These are phyloP conservation scores for Oryza meyeriana DNA, from an alignment of 176 grass and related monocot species.

Conservation along the genomic window DNA sequence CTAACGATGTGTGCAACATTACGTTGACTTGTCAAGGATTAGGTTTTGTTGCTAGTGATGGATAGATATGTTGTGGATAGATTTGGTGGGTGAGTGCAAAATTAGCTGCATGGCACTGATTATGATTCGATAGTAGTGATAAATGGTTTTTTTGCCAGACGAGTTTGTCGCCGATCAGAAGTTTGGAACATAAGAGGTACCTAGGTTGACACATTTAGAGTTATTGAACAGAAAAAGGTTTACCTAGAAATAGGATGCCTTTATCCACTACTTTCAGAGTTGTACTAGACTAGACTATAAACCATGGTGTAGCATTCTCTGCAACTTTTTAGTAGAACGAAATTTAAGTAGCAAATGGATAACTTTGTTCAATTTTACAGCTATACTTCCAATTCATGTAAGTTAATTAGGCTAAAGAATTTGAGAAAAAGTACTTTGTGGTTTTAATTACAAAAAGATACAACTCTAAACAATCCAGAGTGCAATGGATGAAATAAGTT, in stretches of 20 bases:
- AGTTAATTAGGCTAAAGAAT: not conserved
- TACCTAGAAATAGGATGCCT: not conserved
- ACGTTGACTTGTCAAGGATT: not conserved
- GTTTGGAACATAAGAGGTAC: not conserved
- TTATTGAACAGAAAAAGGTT: not conserved
- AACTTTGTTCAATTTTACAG: not conserved
- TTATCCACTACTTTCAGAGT: not conserved
- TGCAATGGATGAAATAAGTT: not conserved
- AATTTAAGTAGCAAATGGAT: not conserved
- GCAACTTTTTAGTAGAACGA: not conserved
- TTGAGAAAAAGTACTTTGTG: not conserved
- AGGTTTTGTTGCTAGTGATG: not conserved
- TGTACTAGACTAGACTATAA: not conserved
- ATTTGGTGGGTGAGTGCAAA: not conserved
- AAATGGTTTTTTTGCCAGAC: not conserved
- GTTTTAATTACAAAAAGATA: conserved; percentile 15
- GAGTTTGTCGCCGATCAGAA: not conserved
- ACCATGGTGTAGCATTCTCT: not conserved
- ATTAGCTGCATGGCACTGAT: not conserved
- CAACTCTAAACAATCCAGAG: not conserved
- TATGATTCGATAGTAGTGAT: not conserved
- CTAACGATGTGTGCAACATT: not conserved
- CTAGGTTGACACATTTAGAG: not conserved
- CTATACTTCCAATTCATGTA: not conserved
- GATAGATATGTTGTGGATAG: not conserved